A percentile compares a stretch with the other conserved stretches of the same genome.
phyloP scores from a whole-genome alignment of 176 grass and related monocot species.

The Bromus sterilis region DNA sequence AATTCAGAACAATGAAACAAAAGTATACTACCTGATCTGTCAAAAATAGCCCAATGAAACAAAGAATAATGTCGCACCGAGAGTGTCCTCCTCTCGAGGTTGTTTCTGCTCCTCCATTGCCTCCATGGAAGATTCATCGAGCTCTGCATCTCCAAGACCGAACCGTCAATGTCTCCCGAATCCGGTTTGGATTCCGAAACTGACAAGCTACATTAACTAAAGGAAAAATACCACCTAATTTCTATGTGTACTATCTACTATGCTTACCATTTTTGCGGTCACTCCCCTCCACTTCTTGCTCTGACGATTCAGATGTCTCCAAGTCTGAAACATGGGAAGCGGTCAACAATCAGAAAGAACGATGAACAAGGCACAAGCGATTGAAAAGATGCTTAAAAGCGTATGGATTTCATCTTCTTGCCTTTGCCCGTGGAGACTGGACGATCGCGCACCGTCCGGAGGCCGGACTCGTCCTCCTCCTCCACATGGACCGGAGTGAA shows the following conservation, averaged over 20 bases:
- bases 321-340: background rate
- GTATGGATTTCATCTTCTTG: background rate
- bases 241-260: background rate
- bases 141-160: slow-evolving; percentile 6
- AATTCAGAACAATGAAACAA: slow-evolving; percentile 9
- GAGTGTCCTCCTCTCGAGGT: background rate
- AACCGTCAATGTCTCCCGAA: background rate
- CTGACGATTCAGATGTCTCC: background rate
- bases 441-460: background rate
- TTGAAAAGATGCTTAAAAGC: too few relatives aligned
- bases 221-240: background rate
- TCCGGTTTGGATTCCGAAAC: background rate
- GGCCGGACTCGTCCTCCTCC: background rate
- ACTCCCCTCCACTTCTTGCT: background rate
- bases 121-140: slow-evolving; percentile 2
- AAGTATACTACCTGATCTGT: background rate
- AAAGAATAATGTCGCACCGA: slow-evolving; percentile 11
- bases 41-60: background rate
- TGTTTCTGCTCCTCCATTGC: background rate
- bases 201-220: background rate
- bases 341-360: background rate
- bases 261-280: slow-evolving; percentile 1
- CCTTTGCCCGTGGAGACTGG: slow-evolving; percentile 7
- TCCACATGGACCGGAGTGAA: slow-evolving; percentile 12
- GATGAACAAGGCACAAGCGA: background rate